A percentile compares a stretch with the other conserved stretches of the same genome.
These are phyloP conservation scores for Pseudogymnoascus pannorum DNA, from an alignment of 2,329 filamentous ascomycete genomes.

Conservation along the genomic window DNA sequence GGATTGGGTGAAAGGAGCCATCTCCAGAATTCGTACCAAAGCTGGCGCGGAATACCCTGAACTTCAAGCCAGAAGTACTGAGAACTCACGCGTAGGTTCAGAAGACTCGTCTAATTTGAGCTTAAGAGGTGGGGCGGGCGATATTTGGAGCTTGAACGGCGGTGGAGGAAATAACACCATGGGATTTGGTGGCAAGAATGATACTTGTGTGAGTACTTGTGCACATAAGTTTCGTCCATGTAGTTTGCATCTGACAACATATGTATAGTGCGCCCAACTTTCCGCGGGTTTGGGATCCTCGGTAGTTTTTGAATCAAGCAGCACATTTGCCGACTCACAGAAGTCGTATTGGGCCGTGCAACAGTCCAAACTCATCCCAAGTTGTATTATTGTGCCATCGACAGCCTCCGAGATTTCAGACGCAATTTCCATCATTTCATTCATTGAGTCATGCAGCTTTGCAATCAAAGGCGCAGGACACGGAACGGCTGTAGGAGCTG, in stretches of 20 bases:
- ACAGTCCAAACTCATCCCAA: not conserved
- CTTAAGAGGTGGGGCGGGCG: not conserved
- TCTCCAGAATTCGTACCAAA: not conserved
- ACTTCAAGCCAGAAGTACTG: not conserved
- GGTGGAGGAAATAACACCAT: not conserved
- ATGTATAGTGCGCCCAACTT: not conserved
- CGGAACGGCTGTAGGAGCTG: slow-evolving; percentile 1
- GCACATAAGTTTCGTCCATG: not conserved
- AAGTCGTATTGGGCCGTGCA: not conserved
- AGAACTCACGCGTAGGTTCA: not conserved
- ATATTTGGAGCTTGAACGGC: not conserved
- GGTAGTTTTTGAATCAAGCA: not conserved
- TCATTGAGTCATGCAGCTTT: slow-evolving; percentile 19
- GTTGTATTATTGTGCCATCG: slow-evolving; percentile 9
- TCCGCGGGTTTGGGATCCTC: not conserved
- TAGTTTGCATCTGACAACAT: not conserved
- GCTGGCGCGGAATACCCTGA: not conserved
- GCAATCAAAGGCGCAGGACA: slow-evolving; percentile 10
- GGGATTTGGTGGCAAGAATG: not conserved
- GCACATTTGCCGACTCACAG: not conserved
- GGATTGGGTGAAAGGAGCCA: not conserved
- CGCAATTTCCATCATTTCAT: slow-evolving; percentile 20
- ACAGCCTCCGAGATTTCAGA: slow-evolving; percentile 8
- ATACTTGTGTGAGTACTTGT: not conserved
- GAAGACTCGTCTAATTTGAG: not conserved